Conservation (phyloP, 2,329 filamentous ascomycete species). For the Plenodomus lindquistii region DNA sequence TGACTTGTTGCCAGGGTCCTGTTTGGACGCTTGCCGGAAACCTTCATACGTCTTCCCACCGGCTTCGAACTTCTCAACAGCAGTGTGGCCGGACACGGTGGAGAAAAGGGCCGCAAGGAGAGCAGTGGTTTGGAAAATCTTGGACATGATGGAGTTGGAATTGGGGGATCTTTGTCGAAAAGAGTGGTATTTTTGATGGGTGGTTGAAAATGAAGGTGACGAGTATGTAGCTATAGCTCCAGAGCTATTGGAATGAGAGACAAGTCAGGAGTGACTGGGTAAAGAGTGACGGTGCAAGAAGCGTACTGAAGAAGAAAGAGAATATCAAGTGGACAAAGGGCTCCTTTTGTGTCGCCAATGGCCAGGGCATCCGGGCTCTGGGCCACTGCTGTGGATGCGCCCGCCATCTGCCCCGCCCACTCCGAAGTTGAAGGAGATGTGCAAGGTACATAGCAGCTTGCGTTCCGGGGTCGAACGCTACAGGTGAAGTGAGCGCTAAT, state of each 20-base stretch:
- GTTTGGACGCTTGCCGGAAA: slow-evolving; percentile 30
- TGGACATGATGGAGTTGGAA: slow-evolving; percentile 24
- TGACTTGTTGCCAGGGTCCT: slow-evolving; percentile 29
- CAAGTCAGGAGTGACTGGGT: slow-evolving; percentile 26
- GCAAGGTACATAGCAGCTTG: slow-evolving; percentile 8
- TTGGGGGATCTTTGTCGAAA: slow-evolving; percentile 3
- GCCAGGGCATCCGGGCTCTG: slow-evolving; percentile 5
- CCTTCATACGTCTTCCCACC: slow-evolving; percentile 35
- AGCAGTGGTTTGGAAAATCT: slow-evolving; percentile 31
- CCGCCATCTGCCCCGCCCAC: slow-evolving; percentile 11
- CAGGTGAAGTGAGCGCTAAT: slow-evolving; percentile 20
- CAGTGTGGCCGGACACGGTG: slow-evolving; percentile 30
- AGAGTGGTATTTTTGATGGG: slow-evolving; percentile 10
- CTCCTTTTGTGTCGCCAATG: slow-evolving; percentile 19
- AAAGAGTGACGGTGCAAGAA: slow-evolving; percentile 26
- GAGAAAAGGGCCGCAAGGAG: slow-evolving; percentile 33
- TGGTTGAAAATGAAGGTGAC: slow-evolving; percentile 5
- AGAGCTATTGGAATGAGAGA: slow-evolving; percentile 36
- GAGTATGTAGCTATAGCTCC: slow-evolving; percentile 31
- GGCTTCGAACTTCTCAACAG: slow-evolving; percentile 30
- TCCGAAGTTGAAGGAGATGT: slow-evolving; percentile 9
- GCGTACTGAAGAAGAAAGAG: slow-evolving; percentile 8
- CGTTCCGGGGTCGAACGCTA: slow-evolving; percentile 12
- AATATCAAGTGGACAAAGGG: slow-evolving; percentile 4
- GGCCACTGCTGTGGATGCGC: slow-evolving; percentile 8